Evolutionary conservation across 768 basidiomycete genomes (phyloP), one percentile per base, ranked within the genome.

Genomic region (Lactarius tabidus): DNA sequence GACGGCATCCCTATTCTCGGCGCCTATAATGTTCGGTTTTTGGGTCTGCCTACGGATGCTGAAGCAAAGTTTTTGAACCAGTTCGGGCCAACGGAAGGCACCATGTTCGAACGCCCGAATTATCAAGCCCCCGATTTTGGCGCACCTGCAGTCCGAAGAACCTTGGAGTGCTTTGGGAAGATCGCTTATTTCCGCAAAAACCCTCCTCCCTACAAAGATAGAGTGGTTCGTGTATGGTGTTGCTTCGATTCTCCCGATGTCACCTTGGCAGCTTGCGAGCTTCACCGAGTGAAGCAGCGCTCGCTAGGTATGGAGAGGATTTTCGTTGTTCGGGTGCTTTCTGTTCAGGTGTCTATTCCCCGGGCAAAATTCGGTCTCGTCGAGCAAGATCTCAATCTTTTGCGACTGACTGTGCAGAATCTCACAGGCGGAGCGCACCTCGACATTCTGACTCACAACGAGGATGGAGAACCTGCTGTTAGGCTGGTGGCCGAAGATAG

Each of bases 1-100:
- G 74, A 78, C 6, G 87, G 85, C 2, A 71, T 87, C 0, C 89
- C 87, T 1, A 80, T 80, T 1, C 78, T 89, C 10, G 85, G 84
- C 3, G 72, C 74, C 0, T 82, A 82, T 70, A 91, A 84, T 9
- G 84, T 93, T 59, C 82, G 82, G 20, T 83, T 91, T 69, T 71
- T 72, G 6, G 79, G 81, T 6, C 71, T 91, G 6, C 87, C 88
- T 1, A 71, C 80, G 1, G 75, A 78, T 48, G 74, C 78, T 1
- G 76, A 72, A 1, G 73, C 79, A 26, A 72, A 78, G 20, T 78
- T 78, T 15, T 71, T 88, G 70, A 74, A 77, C 43, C 73, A 76
- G 31, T 85, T 85, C 65, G 79, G 79, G 4, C 71, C 75, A 1
- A 78, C 82, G 1, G 78, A 80, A 28, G 83, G 81, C 9, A 77